Evolutionary conservation across 306 rosid genomes (phyloP), one percentile per base, ranked within the genome.

Genomic region (Malus asiatica): DNA sequence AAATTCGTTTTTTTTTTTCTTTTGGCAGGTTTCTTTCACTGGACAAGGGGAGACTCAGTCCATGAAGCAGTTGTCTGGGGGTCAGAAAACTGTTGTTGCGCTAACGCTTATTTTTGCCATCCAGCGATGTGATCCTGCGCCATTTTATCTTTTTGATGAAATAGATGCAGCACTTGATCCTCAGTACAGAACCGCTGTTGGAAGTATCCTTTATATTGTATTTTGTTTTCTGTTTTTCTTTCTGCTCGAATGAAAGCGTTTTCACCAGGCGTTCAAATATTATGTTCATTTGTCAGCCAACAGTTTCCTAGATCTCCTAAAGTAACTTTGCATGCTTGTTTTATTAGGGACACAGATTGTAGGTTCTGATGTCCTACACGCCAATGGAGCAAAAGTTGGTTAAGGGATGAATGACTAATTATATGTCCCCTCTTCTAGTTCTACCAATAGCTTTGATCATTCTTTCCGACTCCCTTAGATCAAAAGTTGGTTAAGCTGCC

Each of bases 41-140:
- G 99, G 99, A 66, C 99, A 92, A 84, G 97, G 99, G 78, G 97
- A 95, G 82, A 95, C 99, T 62, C 97, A 95, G 84, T 95, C 99
- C 38, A 95, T 92, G 99, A 92, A 95, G 89, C 97, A 95, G 80
- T 86, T 95, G 83, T 95, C 99, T 33, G 97, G 99, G 73, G 99
- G 99, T 71, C 97, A 95, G 82, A 95, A 95, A 86, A 95, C 99
- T 84, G 99, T 92, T 71, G 99, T 95, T 74, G 99, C 99, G 70
- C 90, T 95, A 67, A 89, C 99, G 4, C 99, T 95, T 70, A 95
- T 95, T 81, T 95, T 95, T 78, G 99, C 99, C 73, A 92, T 95
- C 72, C 99, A 95, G 85, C 91, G 96, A 90, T 95, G 99, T 78
- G 99, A 95, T 88, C 99, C 97, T 20, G 99, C 99, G 30, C 99